Conservation (phyloP, 129 eudicot genomes). For the Mikania micrantha region DNA sequence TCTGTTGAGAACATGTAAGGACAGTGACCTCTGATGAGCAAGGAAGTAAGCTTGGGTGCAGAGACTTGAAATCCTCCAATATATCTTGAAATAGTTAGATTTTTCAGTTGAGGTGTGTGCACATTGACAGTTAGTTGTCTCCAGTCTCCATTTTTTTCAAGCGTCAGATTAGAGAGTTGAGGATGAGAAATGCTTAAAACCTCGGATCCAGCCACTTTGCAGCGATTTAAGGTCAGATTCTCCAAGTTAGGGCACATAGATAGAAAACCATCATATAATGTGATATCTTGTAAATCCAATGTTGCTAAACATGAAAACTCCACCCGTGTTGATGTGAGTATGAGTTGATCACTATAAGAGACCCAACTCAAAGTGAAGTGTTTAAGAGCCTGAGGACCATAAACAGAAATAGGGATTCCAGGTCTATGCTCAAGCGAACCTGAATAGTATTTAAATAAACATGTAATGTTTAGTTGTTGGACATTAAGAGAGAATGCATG, state of each 20-base stretch:
- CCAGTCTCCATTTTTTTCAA: not conserved
- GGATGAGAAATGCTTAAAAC: not conserved
- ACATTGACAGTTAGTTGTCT: not conserved
- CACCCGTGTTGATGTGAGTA: not conserved
- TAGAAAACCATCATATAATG: not conserved
- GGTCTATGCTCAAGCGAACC: too few relatives aligned
- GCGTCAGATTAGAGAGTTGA: not conserved
- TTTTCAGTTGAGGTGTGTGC: not conserved
- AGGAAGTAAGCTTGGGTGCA: not conserved
- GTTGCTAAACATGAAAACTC: not conserved
- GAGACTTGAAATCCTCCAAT: not conserved
- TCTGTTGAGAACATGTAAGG: not conserved
- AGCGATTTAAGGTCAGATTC: not conserved
- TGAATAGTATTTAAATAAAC: not conserved
- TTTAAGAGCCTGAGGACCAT: not conserved
- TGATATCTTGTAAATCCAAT: not conserved
- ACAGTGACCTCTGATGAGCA: not conserved
- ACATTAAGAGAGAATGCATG: not conserved
- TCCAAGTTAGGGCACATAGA: not conserved
- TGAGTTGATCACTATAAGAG: not conserved
- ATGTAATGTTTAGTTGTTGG: not conserved
- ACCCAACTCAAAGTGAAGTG: not conserved
- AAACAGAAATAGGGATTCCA: not conserved
- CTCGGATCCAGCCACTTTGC: not conserved
- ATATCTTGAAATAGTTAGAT: not conserved